Conservation (phyloP, 768 basidiomycete genomes). For the Inosperma sp. region DNA sequence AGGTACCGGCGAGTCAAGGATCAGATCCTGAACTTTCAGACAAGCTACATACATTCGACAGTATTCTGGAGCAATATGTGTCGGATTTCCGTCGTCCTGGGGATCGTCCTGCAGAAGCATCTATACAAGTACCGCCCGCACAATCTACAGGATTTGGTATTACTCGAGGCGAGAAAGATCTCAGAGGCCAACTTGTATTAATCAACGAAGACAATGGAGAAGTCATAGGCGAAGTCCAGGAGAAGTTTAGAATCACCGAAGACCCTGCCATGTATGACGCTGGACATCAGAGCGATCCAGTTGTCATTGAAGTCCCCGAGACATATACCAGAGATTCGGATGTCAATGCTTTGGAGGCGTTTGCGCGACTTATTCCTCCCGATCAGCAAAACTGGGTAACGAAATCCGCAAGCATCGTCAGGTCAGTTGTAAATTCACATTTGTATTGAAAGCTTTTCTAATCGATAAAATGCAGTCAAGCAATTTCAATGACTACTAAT, state of each 20-base stretch:
- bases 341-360: conserved; percentile 45
- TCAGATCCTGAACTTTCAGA: conserved; percentile 39
- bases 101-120: conserved; percentile 1
- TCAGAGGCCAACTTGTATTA: conserved; percentile 59
- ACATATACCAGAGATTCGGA: conserved; percentile 37
- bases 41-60: conserved; percentile 62
- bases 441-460: conserved; percentile 7
- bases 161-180: conserved; percentile 30
- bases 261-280: conserved; percentile 48
- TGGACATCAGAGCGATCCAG: conserved; percentile 56
- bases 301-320: conserved; percentile 68
- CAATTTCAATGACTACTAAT: conserved; percentile 62
- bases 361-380: conserved; percentile 57
- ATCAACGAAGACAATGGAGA: conserved; percentile 71
- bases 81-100: conserved; percentile 34
- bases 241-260: conserved; percentile 51
- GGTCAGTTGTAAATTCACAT: conserved; percentile 33
- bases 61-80: conserved; percentile 61
- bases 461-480: conserved; percentile 43
- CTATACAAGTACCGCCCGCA: conserved; percentile 14
- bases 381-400: conserved; percentile 71
- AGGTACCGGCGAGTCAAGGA: conserved; percentile 19
- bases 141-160: conserved; percentile 17
- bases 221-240: conserved; percentile 64
- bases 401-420: conserved; percentile 54